Percentiles rank a stretch among this genome's conserved stretches.
Evolutionary conservation across 768 basidiomycete species (phyloP).

Genomic region (Boletellus emodensis): DNA sequence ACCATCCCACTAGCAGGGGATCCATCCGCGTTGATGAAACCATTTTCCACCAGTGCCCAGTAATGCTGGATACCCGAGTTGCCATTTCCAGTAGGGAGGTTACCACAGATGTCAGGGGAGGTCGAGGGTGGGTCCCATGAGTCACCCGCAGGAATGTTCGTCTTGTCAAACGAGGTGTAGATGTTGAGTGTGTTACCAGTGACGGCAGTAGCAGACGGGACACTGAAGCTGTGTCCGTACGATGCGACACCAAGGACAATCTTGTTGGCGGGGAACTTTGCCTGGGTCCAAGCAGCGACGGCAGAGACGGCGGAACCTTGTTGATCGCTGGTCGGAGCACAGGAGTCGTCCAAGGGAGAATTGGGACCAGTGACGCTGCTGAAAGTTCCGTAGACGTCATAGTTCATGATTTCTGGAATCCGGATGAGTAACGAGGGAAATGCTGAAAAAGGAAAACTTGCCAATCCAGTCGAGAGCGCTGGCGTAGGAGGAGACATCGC

Average conservation of each 20-base stretch:
- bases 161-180: slow-evolving; percentile 50
- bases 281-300: slow-evolving; percentile 67
- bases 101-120: slow-evolving; percentile 58
- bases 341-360: slow-evolving; percentile 78
- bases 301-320: slow-evolving; percentile 75
- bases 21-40: slow-evolving; percentile 48
- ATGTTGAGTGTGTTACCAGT: slow-evolving; percentile 31
- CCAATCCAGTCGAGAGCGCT: slow-evolving; percentile 70
- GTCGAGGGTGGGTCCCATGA: slow-evolving; percentile 48
- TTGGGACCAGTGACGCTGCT: slow-evolving; percentile 67
- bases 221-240: slow-evolving; percentile 74
- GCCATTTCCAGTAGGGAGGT: slow-evolving; percentile 37
- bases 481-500: slow-evolving; percentile 64
- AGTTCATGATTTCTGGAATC: slow-evolving; percentile 63
- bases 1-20: slow-evolving; percentile 50
- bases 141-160: slow-evolving; percentile 48
- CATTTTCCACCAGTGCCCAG: slow-evolving; percentile 55
- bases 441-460: slow-evolving; percentile 22
- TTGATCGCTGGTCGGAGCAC: slow-evolving; percentile 54
- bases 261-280: slow-evolving; percentile 68
- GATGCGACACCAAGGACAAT: slow-evolving; percentile 83
- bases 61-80: slow-evolving; percentile 56
- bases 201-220: slow-evolving; percentile 23
- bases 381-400: slow-evolving; percentile 58
- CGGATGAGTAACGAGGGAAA: slow-evolving; percentile 4